Percentiles rank a stretch among this genome's conserved stretches.
These are phyloP conservation scores for Kwoniella dendrophila DNA, from an alignment of 768 basidiomycete species.

Conservation along the genomic window DNA sequence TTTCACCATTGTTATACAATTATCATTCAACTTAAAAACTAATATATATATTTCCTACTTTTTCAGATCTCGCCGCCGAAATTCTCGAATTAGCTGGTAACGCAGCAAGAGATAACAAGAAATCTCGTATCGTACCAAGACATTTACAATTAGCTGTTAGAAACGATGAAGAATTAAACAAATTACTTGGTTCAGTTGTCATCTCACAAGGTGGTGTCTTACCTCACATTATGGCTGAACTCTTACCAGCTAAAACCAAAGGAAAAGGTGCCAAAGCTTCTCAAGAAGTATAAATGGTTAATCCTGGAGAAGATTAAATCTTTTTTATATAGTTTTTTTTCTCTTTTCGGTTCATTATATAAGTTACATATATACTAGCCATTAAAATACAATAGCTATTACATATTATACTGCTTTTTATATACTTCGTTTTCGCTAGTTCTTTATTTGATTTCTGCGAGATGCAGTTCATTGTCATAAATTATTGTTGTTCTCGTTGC, in stretches of 20 bases:
- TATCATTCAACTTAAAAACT: neutral
- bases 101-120: slow-evolving; percentile 77
- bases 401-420: slow-evolving; percentile 11
- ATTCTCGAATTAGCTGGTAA: slow-evolving; percentile 87
- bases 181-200: slow-evolving; percentile 79
- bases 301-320: neutral
- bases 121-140: slow-evolving; percentile 91
- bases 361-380: neutral
- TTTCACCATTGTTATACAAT: slow-evolving; percentile 3
- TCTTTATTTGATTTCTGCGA: slow-evolving; percentile 29
- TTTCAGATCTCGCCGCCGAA: slow-evolving; percentile 78
- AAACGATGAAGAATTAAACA: slow-evolving; percentile 82
- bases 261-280: slow-evolving; percentile 50
- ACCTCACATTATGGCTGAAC: slow-evolving; percentile 69
- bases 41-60: neutral
- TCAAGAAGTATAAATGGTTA: slow-evolving; percentile 51
- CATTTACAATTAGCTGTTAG: slow-evolving; percentile 90
- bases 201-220: slow-evolving; percentile 89
- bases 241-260: slow-evolving; percentile 60
- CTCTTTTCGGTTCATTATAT: neutral
- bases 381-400: neutral
- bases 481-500: neutral
- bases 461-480: slow-evolving; percentile 24
- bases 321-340: neutral
- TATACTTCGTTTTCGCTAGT: slow-evolving; percentile 41